These are phyloP conservation scores for Trypanosoma congolense DNA, from an alignment of 208 protist species.

Conservation along the genomic window DNA sequence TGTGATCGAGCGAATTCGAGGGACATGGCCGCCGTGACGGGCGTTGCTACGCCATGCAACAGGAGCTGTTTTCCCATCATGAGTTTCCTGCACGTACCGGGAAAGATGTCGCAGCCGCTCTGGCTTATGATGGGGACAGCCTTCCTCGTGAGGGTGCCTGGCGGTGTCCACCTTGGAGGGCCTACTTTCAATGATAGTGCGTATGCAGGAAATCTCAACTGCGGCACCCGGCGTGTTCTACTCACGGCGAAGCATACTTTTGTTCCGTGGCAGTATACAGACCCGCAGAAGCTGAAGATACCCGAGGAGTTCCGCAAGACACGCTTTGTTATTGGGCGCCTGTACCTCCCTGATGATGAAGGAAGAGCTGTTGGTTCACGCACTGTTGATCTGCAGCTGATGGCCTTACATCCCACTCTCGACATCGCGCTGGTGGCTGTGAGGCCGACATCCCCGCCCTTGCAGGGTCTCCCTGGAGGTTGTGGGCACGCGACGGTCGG, in stretches of 20 bases:
- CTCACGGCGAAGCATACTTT: constrained; percentile 83
- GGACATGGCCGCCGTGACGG: too few species aligned
- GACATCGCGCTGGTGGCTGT: constrained; percentile 57
- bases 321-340: constrained; percentile 51
- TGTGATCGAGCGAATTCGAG: too few species aligned
- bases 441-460: not conserved
- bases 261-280: constrained; percentile 56
- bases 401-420: constrained; percentile 49
- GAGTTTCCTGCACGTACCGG: constrained; percentile 75
- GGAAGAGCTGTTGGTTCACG: constrained; percentile 21
- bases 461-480: not conserved
- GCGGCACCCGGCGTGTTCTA: constrained; percentile 23
- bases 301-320: constrained; percentile 67
- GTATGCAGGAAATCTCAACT: not conserved
- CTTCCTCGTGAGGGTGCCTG: constrained; percentile 27
- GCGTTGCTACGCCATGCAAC: not conserved
- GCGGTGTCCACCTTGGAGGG: not conserved
- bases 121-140: constrained; percentile 87
- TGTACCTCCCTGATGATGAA: constrained; percentile 34
- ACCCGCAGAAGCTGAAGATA: constrained; percentile 58
- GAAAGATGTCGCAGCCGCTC: constrained; percentile 67
- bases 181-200: not conserved
- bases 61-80: constrained; percentile 55
- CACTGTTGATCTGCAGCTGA: constrained; percentile 25
- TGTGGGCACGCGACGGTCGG: not conserved